Base-by-base conservation (phyloP, 129 eudicot species). In the Escallonia herrerae region DNA sequence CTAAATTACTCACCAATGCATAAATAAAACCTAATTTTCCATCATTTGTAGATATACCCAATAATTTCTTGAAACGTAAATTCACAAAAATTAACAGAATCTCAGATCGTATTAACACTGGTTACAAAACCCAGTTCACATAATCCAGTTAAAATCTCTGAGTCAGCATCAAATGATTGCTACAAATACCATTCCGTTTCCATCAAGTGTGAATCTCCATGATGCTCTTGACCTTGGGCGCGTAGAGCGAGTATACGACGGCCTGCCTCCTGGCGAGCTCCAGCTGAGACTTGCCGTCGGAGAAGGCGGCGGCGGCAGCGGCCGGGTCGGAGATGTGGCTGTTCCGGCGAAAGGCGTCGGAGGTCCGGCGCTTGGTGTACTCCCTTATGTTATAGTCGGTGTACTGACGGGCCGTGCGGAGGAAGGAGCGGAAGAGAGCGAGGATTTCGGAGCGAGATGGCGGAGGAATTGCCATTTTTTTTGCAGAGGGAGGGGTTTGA, bases 361-460 rank as follows among this genome's bases (percentile, higher is more conserved):
- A 57, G 42, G 91, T 73, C 3, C 95, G 82, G 64, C 97, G 95
- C 60, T 75, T 90, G 7, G 85, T 63, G 71, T 90, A 86, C 68
- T 90, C 87, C 47, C 95, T 72, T 33, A 86, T 72, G 83, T 90
- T 90, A 83, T 90, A 86, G 72, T 90, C 97, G 0, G 86, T 8
- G 56, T 86, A 86, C 43, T 76, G 60, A 59, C 85, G 84, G 49
- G 97, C 67, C 62, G 80, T 69, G 15, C 86, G 81, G 66, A 90
- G 79, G 5, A 90, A 77, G 8, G 91, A 79, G 42, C 91, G 86
- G 73, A 81, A 72, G 12, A 90, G 95, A 4, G 85, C 59, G 49
- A 89, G 72, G 40, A 85, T 75, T 74, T 82, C 85, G 13, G 64
- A 6, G 43, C 93, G 77, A 4, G 87, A 40, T 9, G 94, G 87